phyloP scores from a whole-genome alignment of 2,329 filamentous ascomycete species.

The Alternaria brassicicola region DNA sequence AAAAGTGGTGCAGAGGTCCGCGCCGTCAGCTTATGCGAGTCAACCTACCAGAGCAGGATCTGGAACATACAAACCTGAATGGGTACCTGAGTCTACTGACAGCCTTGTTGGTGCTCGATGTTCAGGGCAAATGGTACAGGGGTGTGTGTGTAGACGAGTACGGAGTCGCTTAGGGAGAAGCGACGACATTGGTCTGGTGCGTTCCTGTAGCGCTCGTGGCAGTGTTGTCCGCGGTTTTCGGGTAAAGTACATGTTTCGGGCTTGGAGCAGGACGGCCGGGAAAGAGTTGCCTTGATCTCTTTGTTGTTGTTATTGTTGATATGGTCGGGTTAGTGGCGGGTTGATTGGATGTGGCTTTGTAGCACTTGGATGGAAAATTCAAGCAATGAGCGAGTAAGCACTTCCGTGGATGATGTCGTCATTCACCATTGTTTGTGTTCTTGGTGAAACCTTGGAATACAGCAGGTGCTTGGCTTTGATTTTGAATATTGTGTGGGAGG shows the following conservation, averaged over 20 bases:
- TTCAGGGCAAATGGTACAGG: slow-evolving; percentile 26
- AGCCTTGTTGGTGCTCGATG: slow-evolving; percentile 16
- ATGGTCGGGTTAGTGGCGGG: not conserved
- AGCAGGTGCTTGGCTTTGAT: not conserved
- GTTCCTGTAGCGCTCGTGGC: not conserved
- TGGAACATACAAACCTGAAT: not conserved
- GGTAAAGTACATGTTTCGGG: not conserved
- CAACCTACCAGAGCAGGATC: slow-evolving; percentile 2
- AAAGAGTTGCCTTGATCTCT: not conserved
- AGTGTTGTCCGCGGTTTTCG: not conserved
- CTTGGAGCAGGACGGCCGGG: not conserved
- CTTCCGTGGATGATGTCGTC: not conserved
- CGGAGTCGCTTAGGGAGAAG: not conserved
- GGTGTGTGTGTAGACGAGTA: slow-evolving; percentile 11
- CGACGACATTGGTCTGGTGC: not conserved
- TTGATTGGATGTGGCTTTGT: not conserved
- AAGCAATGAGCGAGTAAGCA: not conserved
- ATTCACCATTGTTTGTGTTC: not conserved
- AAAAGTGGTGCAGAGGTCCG: slow-evolving; percentile 9
- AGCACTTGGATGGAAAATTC: not conserved
- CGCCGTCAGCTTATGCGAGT: not conserved
- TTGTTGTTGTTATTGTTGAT: not conserved
- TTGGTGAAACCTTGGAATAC: not conserved
- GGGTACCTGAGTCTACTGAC: not conserved
- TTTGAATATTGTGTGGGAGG: not conserved